These are phyloP conservation scores for Kluyveromyces wickerhamii DNA, from an alignment of 805 yeast genomes.

Conservation along the genomic window DNA sequence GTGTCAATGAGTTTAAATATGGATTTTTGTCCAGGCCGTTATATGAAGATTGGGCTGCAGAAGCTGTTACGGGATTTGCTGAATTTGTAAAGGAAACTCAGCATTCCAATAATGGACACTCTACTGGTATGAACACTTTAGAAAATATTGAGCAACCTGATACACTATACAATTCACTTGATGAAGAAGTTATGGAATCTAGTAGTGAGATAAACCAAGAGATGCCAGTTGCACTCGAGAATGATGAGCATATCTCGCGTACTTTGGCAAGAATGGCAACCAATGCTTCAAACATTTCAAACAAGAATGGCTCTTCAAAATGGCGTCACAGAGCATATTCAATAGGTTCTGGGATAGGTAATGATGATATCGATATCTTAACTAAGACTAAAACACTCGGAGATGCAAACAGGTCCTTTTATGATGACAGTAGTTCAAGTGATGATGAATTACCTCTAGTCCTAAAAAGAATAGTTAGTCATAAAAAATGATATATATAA, in stretches of 20 bases:
- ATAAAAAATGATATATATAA: constrained; percentile 9
- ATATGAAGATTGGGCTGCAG: constrained; percentile 36
- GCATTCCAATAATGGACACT: neutral
- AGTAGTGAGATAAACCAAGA: neutral
- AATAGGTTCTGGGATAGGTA: constrained; percentile 27
- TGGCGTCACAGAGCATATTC: constrained; percentile 33
- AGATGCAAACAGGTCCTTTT: constrained; percentile 6
- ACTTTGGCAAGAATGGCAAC: constrained; percentile 27
- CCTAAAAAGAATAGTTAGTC: constrained; percentile 31
- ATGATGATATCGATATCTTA: constrained; percentile 11
- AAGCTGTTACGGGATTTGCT: constrained; percentile 33
- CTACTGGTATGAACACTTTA: neutral
- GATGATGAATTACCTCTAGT: constrained; percentile 33
- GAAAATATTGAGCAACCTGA: neutral
- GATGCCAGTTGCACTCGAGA: constrained; percentile 2
- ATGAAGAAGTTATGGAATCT: neutral
- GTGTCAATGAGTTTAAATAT: constrained; percentile 42
- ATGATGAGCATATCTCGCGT: constrained; percentile 7
- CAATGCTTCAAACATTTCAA: constrained; percentile 12
- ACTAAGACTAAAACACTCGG: constrained; percentile 25
- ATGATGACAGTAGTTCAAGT: constrained; percentile 14
- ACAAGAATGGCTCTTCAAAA: constrained; percentile 19
- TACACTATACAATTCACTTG: neutral
- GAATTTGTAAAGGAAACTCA: constrained; percentile 15
- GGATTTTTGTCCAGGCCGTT: constrained; percentile 44